A percentile compares a stretch with the other conserved stretches of the same genome.
These are phyloP conservation scores for Neurospora pannonica DNA, from an alignment of 495 filamentous ascomycete genomes.

Conservation along the genomic window DNA sequence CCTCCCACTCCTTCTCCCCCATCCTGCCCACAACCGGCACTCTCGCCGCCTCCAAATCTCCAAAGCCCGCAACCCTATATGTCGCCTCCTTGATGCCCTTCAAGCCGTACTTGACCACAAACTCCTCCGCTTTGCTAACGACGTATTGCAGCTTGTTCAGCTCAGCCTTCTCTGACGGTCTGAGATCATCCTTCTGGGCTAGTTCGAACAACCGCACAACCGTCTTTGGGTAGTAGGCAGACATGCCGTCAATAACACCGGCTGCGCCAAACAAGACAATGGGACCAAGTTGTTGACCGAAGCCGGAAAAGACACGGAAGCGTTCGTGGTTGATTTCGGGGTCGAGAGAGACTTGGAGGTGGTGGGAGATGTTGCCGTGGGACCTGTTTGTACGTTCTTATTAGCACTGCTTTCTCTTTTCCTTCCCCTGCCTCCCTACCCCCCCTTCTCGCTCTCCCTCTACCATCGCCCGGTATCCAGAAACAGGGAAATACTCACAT, in stretches of 20 bases:
- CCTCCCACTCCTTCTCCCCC: constrained; percentile 33
- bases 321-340: constrained; percentile 38
- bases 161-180: constrained; percentile 23
- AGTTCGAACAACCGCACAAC: constrained; percentile 47
- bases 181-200: constrained; percentile 21
- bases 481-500: constrained; percentile 24
- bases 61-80: constrained; percentile 42
- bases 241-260: constrained; percentile 56
- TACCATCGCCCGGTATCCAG: too few relatives aligned
- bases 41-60: constrained; percentile 44
- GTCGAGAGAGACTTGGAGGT: constrained; percentile 47
- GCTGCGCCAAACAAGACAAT: constrained; percentile 48
- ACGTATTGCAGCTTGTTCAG: constrained; percentile 44
- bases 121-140: constrained; percentile 48
- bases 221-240: constrained; percentile 51
- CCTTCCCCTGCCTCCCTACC: too few relatives aligned
- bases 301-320: constrained; percentile 54
- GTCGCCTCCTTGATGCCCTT: constrained; percentile 56
- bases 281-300: constrained; percentile 57
- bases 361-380: constrained; percentile 53
- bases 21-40: constrained; percentile 44
- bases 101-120: constrained; percentile 46
- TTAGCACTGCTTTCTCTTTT: not conserved
- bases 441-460: not conserved
- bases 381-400: constrained; percentile 24